Conservation (phyloP, 306 rosid species). For the Malus fusca region DNA sequence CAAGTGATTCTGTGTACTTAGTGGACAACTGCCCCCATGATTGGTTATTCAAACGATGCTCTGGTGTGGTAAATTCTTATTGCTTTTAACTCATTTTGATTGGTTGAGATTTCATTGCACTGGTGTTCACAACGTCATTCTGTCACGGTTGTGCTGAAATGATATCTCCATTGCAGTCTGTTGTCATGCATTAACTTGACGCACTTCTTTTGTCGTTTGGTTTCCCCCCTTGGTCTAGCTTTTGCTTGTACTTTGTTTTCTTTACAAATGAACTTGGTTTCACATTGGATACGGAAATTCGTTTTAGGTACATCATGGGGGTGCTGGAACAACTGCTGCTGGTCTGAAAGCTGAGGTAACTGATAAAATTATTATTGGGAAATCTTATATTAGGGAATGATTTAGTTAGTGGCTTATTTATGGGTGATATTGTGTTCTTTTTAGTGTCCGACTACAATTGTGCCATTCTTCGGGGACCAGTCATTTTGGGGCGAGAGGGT, state of each 20-base stretch:
- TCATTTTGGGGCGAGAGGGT: constrained; percentile 96
- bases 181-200: neutral
- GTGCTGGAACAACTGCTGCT: constrained; percentile 97
- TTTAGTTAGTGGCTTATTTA: neutral
- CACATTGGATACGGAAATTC: neutral
- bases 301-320: constrained; percentile 88
- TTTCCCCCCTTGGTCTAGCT: neutral
- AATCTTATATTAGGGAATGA: neutral
- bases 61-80: constrained; percentile 57
- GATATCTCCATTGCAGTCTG: neutral
- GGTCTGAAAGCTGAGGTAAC: constrained; percentile 92
- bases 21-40: constrained; percentile 94
- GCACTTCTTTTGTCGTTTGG: neutral
- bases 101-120: neutral
- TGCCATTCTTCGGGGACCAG: constrained; percentile 95
- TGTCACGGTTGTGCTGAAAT: neutral
- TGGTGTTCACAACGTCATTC: neutral
- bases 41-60: constrained; percentile 85
- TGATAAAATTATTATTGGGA: neutral
- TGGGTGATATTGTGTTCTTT: constrained; percentile 6
- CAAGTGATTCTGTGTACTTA: constrained; percentile 50
- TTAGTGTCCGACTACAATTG: constrained; percentile 86
- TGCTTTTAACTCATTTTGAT: neutral
- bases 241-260: neutral
- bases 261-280: neutral